Base-by-base conservation (phyloP, 2,329 filamentous ascomycete species). In the Alternaria sp. region DNA sequence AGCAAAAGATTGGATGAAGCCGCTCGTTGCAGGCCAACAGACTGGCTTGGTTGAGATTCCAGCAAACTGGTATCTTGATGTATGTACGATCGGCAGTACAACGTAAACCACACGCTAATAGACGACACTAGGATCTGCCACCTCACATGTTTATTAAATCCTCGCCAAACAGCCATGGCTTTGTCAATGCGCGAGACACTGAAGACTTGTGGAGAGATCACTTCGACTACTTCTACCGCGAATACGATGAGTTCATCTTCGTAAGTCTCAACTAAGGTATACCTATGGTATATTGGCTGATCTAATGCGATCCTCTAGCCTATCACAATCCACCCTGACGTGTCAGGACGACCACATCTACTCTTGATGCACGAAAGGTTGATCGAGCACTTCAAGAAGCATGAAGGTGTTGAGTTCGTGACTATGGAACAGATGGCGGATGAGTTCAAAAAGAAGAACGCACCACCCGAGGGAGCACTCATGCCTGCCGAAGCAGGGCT, bases 171-270 rank as follows among this genome's bases (percentile, higher is more conserved):
- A 85, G 83, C 25, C 88, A 91, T 68, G 89, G 89, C 4, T 89
- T 79, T 72, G 81, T 83, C 8, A 81, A 82, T 60, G 79, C 84
- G 1, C 79, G 84, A 20, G 86, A 88, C 59, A 84, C 89, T 1
- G 87, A 90, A 65, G 86, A 89, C 34, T 81, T 89, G 34, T 90
- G 87, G 88, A 78, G 83, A 53, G 86, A 90, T 62, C 87, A 90
- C 65, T 90, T 90, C 63, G 85, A 89, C 68, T 92, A 92, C 75
- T 92, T 90, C 71, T 92, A 92, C 74, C 83, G 89, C 40, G 89
- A 92, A 72, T 89, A 92, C 63, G 90, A 93, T 67, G 89, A 91
- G 67, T 92, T 92, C 61, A 85, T 92, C 59, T 92, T 92, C 67
- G 69, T 72, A 58, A 68, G 69, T 59, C 4, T 9, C 32, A 90